Base-by-base conservation (phyloP, 345 rosid species). In the Salix arbutifolia region DNA sequence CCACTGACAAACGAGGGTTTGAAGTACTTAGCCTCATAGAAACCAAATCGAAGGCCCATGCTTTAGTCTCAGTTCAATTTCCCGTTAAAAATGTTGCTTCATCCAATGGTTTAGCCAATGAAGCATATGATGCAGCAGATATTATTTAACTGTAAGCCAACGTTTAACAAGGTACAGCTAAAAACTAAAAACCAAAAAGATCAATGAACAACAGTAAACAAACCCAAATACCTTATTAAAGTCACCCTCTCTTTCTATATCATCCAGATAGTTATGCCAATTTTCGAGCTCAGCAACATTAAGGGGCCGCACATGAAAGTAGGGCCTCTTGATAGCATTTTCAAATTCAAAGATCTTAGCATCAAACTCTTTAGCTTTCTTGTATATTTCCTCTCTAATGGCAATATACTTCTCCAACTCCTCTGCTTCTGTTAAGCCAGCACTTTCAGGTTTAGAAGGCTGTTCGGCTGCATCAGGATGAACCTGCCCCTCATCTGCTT, bases 31-130 rank as follows among this genome's bases (percentile, higher is more conserved):
- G 93, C 96, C 96, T 92, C 84, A 89, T 86, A 89, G 91, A 81
- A 88, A 94, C 93, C 98, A 91, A 89, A 90, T 84, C 79, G 92
- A 90, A 90, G 88, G 90, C 81, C 90, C 93, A 86, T 83, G 94
- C 94, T 90, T 87, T 92, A 88, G 94, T 91, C 92, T 91, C 98
- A 94, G 92, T 89, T 89, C 91, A 92, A 90, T 87, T 89, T 91
- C 97, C 93, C 91, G 87, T 82, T 89, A 81, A 83, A 96, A 86
- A 93, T 86, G 92, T 91, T 85, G 98, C 97, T 88, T 94, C 94
- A 94, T 87, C 99, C 96, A 94, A 92, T 93, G 91, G 86, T 88
- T 90, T 90, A 92, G 96, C 98, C 98, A 94, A 90, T 86, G 91
- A 89, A 87, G 95, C 89, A 92, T 83, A 92, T 82, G 97, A 88